Evolutionary conservation across 1,284 basidiomycete genomes (phyloP), one percentile per base, ranked within the genome.

Genomic region (Ustanciosporium gigantosporum): DNA sequence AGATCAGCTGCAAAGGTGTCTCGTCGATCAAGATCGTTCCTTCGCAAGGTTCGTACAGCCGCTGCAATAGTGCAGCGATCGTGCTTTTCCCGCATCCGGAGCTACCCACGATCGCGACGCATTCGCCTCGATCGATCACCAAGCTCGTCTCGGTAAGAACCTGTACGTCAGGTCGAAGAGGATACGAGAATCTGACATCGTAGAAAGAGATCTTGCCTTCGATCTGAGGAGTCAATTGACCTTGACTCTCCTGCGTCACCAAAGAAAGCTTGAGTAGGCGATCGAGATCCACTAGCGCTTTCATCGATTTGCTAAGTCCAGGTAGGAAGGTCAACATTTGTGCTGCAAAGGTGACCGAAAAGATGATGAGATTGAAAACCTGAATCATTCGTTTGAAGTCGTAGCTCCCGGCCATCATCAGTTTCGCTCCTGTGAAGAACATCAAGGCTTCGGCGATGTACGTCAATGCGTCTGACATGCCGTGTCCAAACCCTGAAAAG

Each of bases 291-390:
- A 82, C 81, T 0, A 90, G 86, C 1, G 92, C 91, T 27, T 67
- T 53, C 22, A 70, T 41, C 13, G 58, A 44, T 51, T 74, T 75
- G 25, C 56, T 50, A 3, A 73, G 44, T 5, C 58, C 62, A 0
- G 76, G 74, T 21, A 78, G 37, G 80, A 91, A 93, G 22, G 86
- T 83, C 84, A 96, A 87, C 64, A 92, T 83, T 76, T 91, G 89
- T 20, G 87, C 86, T 2, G 90, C 90, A 62, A 95, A 94, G 3
- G 90, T 90, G 53, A 97, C 87, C 0, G 89, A 87, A 81, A 97
- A 97, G 29, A 97, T 86, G 48, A 97, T 88, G 49, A 97, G 83
- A 57, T 93, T 88, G 75, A 95, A 86, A 20, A 90, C 88, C 79
- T 92, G 84, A 36, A 95, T 84, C 88, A 96, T 90, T 60, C 87